Evolutionary conservation across 805 yeast genomes (phyloP), one percentile per base, ranked within the genome.

Genomic region (Candida golubevii): DNA sequence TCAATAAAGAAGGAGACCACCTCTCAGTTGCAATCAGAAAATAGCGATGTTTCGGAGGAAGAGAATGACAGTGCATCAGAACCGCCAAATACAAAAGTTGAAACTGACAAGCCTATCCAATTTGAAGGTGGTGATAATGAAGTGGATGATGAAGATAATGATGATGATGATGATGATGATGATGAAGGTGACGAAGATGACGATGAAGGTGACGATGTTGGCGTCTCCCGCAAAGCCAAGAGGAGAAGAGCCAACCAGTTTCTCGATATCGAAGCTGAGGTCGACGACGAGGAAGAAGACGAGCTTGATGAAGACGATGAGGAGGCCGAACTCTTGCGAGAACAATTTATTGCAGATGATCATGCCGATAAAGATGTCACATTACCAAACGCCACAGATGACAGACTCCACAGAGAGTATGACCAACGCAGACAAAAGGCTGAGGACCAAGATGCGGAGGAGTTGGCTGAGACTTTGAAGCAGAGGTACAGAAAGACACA

Each of bases 181-280:
- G 72, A 68, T 0, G 75, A 69, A 0, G 76, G 67, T 6, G 83
- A 82, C 0, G 75, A 70, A 0, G 88, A 81, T 0, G 74, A 65
- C 1, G 74, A 63, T 0, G 74, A 65, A 1, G 73, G 67, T 2
- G 86, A 77, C 1, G 84, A 76, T 11, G 74, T 68, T 6, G 77
- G 71, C 6, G 65, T 67, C n/a, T 73, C 72, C 6, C 71, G 75
- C 36, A 66, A 69, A 39, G 69, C 69, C 47, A 75, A 71, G 50
- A 69, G 75, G 59, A 68, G 78, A 58, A 60, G 69, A 40, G 76
- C 75, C 71, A 91, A 91, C 65, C 90, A 85, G 73, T 93, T 89
- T 65, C 76, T 93, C 67, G 99, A 93, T 86, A 95, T 93, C 43
- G 98, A 93, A 73, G 99, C 97, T 47, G 98, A 91, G 65, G 99